Base-by-base conservation (phyloP, 768 basidiomycete genomes). In the Lentinula edodes region DNA sequence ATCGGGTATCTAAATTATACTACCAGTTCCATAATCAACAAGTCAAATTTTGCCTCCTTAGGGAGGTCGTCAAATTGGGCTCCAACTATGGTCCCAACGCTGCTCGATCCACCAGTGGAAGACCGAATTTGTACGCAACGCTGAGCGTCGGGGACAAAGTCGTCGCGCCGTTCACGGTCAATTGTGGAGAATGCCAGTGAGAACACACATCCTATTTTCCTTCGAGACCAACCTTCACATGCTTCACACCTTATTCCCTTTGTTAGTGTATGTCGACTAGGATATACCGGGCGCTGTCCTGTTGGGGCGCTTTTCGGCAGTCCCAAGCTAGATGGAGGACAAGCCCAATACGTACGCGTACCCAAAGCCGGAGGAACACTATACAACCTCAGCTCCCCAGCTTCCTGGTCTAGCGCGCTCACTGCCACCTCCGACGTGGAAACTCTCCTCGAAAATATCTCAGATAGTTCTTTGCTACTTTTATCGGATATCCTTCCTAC, bases 101-200 rank as follows among this genome's bases (percentile, higher is more conserved):
- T 7, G 71, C 67, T 5, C 64, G 75, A 46, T 32, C 55, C 23
- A 42, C 55, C n/a, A 56, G 7, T 23, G 83, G 79, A 48, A 78
- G 90, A 52, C 89, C 90, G 0, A 68, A 70, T 28, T 74, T 90
- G 16, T 91, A 92, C 63, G 76, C 84, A 0, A 82, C 74, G 23
- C 77, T 93, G 58, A 83, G 79, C 59, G 71, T 90, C 6, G 90
- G 90, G 5, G 87, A 93, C 69, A 88, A 85, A 67, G 88, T 93
- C 13, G 85, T 93, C 23, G 85, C 89, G 1, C 89, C 91, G 2
- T 93, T 92, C 72, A 90, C 90, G 0, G 79, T 82, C n/a, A 89
- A 84, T 53, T 93, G 91, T 65, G 87, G 86, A n/a, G 90, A 92
- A 68, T 93, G 91, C 80, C 83, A 87, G 90, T 93, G 62, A 68